Conservation (phyloP, 2,329 filamentous ascomycete genomes). For the Fusarium equiseti region DNA sequence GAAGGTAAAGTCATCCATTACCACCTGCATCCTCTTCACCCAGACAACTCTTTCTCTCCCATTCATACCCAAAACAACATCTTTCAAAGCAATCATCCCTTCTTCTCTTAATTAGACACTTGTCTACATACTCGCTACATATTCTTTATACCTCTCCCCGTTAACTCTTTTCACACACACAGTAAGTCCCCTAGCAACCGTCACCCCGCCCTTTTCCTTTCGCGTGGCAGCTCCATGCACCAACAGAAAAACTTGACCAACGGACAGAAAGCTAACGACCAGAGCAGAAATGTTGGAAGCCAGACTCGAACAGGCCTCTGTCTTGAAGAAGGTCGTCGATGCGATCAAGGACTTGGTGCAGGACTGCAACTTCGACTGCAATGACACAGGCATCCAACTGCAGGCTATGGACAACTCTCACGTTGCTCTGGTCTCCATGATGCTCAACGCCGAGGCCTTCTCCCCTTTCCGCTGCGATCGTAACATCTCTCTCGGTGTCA, state of each 20-base stretch:
- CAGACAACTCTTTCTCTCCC: conserved; percentile 15
- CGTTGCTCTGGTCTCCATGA: conserved; percentile 98
- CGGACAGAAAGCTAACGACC: conserved; percentile 28
- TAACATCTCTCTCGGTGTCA: conserved; percentile 98
- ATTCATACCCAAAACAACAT: conserved; percentile 1
- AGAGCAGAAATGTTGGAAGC: conserved; percentile 87
- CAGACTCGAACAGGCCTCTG: conserved; percentile 91
- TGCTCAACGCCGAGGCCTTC: conserved; percentile 96
- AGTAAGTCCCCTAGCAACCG: conserved; percentile 35
- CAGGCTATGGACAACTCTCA: conserved; percentile 99
- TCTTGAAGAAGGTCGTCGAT: conserved; percentile 98
- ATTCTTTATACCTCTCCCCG: background rate
- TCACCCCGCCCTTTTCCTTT: conserved; percentile 32
- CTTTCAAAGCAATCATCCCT: background rate
- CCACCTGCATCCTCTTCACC: conserved; percentile 35
- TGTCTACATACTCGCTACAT: background rate
- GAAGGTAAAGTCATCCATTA: conserved; percentile 14
- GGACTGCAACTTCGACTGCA: conserved; percentile 99
- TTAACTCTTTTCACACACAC: background rate
- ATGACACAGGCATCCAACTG: conserved; percentile 97
- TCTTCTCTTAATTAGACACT: background rate
- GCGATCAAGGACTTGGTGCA: conserved; percentile 99
- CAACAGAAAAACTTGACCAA: conserved; percentile 6
- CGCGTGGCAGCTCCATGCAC: conserved; percentile 30
- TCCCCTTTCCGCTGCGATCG: conserved; percentile 97